Percentiles rank a stretch among this genome's conserved stretches.
phyloP scores from a whole-genome alignment of 1,284 basidiomycete genomes.

The Porodaedalea pini region DNA sequence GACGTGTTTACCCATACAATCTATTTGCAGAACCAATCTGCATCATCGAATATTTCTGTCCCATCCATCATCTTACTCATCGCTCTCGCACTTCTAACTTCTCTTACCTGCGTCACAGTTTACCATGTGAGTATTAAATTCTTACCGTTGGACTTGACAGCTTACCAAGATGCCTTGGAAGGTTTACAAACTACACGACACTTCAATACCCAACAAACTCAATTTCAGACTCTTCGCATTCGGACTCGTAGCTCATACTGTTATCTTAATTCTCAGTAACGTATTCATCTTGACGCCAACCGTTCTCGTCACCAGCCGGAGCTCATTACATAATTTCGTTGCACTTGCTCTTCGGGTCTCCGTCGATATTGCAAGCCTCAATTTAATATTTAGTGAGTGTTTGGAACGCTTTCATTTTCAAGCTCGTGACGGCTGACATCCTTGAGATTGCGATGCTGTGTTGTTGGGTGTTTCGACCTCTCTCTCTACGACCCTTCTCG shows the following conservation, averaged over 20 bases:
- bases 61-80: not conserved
- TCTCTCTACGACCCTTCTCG: constrained; percentile 11
- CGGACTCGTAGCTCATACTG: constrained; percentile 18
- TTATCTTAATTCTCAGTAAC: constrained; percentile 8
- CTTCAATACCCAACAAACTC: constrained; percentile 19
- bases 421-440: not conserved
- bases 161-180: constrained; percentile 15
- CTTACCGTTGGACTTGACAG: not conserved
- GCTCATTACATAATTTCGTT: constrained; percentile 4
- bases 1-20: not conserved
- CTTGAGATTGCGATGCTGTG: constrained; percentile 8
- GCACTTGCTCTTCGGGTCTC: not conserved
- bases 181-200: constrained; percentile 23
- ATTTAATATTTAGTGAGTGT: constrained; percentile 12
- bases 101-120: constrained; percentile 1
- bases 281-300: constrained; percentile 17
- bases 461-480: constrained; percentile 7
- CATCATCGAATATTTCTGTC: not conserved
- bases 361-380: constrained; percentile 10
- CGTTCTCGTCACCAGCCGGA: constrained; percentile 18
- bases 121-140: not conserved
- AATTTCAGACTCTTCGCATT: constrained; percentile 23
- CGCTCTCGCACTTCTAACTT: constrained; percentile 5
- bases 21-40: not conserved
- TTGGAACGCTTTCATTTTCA: not conserved